A percentile compares a stretch with the other conserved stretches of the same genome.
Conservation (phyloP, 345 rosid species). For the Arabidopsis arenosa region DNA sequence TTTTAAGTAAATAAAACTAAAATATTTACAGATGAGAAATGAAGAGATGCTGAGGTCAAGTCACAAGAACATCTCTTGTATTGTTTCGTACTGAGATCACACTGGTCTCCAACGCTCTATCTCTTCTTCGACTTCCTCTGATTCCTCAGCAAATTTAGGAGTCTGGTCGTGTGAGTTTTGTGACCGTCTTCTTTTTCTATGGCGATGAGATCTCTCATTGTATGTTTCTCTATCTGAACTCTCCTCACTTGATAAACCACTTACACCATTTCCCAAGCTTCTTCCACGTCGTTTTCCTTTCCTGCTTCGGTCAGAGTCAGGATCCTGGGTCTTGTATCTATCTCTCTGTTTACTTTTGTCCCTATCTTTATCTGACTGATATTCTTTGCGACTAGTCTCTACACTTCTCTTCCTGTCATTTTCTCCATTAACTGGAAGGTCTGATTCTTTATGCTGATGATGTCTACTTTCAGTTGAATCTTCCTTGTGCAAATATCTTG, state of each 20-base stretch:
- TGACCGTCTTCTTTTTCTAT: constrained; percentile 42
- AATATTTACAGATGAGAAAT: constrained; percentile 11
- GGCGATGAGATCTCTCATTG: constrained; percentile 36
- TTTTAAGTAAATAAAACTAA: background rate
- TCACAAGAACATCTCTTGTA: constrained; percentile 6
- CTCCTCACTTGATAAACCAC: constrained; percentile 41
- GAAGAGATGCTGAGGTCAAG: background rate
- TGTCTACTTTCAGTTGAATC: constrained; percentile 28
- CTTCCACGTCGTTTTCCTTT: background rate
- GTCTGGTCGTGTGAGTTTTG: constrained; percentile 28
- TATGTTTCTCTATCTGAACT: constrained; percentile 31
- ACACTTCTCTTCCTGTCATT: constrained; percentile 23
- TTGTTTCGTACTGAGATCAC: constrained; percentile 16
- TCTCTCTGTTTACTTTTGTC: constrained; percentile 28
- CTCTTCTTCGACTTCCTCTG: constrained; percentile 18
- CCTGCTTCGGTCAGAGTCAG: constrained; percentile 26
- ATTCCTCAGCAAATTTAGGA: background rate
- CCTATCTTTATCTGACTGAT: constrained; percentile 21
- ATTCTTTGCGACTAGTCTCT: constrained; percentile 4
- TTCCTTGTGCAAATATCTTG: constrained; percentile 32
- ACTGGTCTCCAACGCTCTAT: constrained; percentile 47
- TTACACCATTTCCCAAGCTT: background rate
- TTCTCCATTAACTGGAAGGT: constrained; percentile 2
- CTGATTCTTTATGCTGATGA: constrained; percentile 27
- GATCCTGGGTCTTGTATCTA: constrained; percentile 8